These are phyloP conservation scores for Sicyos edulis DNA, from an alignment of 306 rosid species.

Conservation along the genomic window DNA sequence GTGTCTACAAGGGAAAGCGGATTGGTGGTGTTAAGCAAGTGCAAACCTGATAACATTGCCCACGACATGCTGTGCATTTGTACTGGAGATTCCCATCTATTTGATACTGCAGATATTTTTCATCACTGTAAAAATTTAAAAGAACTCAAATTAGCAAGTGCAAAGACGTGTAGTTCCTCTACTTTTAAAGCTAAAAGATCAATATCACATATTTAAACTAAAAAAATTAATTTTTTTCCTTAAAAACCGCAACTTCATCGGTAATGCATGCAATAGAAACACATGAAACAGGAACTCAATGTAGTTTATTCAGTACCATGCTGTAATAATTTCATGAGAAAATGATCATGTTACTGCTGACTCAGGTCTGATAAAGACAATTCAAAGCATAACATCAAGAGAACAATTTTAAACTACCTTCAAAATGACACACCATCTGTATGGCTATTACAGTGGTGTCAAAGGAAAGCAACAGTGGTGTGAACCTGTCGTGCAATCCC, in stretches of 20 bases:
- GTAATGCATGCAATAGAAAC: no score
- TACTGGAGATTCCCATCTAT: constrained; percentile 88
- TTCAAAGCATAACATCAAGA: not conserved
- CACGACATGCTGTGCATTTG: constrained; percentile 93
- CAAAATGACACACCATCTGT: not conserved
- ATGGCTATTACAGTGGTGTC: not conserved
- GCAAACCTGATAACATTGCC: constrained; percentile 88
- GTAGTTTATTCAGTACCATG: not conserved
- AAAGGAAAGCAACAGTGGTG: not conserved
- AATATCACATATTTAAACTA: not conserved
- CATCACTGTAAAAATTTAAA: constrained; percentile 58
- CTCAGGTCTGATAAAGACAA: not conserved
- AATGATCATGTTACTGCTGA: not conserved
- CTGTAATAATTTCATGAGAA: not conserved
- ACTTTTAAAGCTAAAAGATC: not conserved
- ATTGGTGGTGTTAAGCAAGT: not conserved
- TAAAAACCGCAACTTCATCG: not conserved
- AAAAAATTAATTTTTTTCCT: not conserved
- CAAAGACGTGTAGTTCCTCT: not conserved
- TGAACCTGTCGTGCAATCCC: not conserved
- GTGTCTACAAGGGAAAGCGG: not conserved
- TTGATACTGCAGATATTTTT: constrained; percentile 82
- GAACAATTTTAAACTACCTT: not conserved
- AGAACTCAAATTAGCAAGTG: constrained; percentile 2
- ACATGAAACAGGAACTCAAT: not conserved